These are phyloP conservation scores for Sphagnurus paluster DNA, from an alignment of 1,284 basidiomycete genomes.

Conservation along the genomic window DNA sequence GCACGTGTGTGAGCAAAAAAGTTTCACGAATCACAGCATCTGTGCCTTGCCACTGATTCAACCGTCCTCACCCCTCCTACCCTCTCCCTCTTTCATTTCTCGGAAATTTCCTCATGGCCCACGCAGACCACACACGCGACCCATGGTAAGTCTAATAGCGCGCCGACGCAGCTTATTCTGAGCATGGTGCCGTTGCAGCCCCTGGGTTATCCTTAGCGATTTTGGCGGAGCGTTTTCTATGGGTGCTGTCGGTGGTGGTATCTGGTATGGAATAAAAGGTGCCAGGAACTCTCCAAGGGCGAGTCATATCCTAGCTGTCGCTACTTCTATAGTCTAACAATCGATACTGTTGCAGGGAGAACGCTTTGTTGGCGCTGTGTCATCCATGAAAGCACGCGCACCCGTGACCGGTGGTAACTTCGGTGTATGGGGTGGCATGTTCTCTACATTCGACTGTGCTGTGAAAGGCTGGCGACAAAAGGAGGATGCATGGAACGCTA, in stretches of 20 bases:
- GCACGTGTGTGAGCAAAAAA: constrained; percentile 32
- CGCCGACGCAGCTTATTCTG: constrained; percentile 2
- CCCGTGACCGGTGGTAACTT: constrained; percentile 98
- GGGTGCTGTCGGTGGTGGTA: constrained; percentile 94
- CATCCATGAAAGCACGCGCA: constrained; percentile 97
- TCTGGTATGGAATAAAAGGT: constrained; percentile 99
- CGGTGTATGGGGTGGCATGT: constrained; percentile 97
- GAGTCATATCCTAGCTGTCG: constrained; percentile 32
- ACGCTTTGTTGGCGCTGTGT: constrained; percentile 89
- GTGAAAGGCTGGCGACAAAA: constrained; percentile 98
- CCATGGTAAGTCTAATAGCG: constrained; percentile 65
- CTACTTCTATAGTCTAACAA: background rate
- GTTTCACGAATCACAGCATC: constrained; percentile 31
- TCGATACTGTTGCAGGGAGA: constrained; percentile 68
- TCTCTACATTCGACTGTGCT: constrained; percentile 96
- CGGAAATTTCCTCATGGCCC: constrained; percentile 54
- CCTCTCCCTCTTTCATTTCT: constrained; percentile 17
- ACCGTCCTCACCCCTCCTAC: constrained; percentile 22
- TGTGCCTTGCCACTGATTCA: constrained; percentile 8
- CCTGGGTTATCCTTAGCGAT: constrained; percentile 98
- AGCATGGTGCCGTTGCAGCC: constrained; percentile 49
- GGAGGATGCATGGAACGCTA: constrained; percentile 99
- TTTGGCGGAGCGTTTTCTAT: constrained; percentile 96
- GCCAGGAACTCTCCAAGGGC: constrained; percentile 95
- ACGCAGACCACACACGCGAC: constrained; percentile 91